Conservation (phyloP, 1,284 basidiomycete genomes). For the Papiliotrema fonsecae region DNA sequence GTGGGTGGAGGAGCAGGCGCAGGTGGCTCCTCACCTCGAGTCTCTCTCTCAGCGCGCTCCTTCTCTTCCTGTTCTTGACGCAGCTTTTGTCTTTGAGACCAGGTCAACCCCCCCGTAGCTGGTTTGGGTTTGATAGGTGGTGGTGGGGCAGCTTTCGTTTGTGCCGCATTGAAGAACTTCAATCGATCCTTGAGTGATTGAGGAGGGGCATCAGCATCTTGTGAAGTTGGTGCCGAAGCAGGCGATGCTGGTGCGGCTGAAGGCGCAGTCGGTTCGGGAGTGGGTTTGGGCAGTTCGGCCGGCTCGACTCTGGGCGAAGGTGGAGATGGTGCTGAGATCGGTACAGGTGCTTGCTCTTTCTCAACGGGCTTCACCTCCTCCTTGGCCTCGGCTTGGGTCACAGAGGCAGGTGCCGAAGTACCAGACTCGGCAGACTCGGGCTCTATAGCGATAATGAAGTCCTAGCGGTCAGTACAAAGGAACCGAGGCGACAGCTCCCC, state of each 20-base stretch:
- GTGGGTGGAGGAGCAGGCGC: conserved; percentile 17
- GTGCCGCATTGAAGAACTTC: conserved; percentile 46
- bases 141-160: conserved; percentile 48
- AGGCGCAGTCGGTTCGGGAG: conserved; percentile 46
- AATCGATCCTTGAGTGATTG: conserved; percentile 47
- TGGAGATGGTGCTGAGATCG: conserved; percentile 14
- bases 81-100: conserved; percentile 47
- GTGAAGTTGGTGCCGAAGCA: conserved; percentile 9
- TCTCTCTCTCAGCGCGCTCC: conserved; percentile 30
- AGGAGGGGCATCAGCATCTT: conserved; percentile 16
- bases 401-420: conserved; percentile 1
- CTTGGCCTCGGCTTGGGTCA: neutral
- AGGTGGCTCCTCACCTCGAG: conserved; percentile 7
- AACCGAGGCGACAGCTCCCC: too few relatives aligned
- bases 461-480: conserved; percentile 27
- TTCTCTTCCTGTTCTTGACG: conserved; percentile 45
- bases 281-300: conserved; percentile 16
- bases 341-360: conserved; percentile 5
- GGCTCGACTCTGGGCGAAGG: conserved; percentile 23
- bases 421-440: conserved; percentile 12
- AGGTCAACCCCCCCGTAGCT: conserved; percentile 51
- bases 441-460: conserved; percentile 35
- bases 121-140: conserved; percentile 63
- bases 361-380: conserved; percentile 5
- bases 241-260: conserved; percentile 8